Base-by-base conservation (phyloP, 1,284 basidiomycete species). In the Puccinia hordei region DNA sequence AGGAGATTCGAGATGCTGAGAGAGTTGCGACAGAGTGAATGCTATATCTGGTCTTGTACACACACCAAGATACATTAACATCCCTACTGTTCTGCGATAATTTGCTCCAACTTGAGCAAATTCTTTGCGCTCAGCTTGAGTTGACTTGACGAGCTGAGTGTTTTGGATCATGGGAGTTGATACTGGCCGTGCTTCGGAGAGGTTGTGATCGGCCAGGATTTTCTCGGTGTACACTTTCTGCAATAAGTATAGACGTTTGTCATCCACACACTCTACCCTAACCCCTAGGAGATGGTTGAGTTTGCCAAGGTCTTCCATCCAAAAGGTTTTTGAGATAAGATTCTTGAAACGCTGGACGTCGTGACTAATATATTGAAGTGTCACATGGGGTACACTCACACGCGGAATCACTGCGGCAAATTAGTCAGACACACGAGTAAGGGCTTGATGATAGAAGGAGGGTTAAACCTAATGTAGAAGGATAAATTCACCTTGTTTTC, bases 1-100 rank as follows among this genome's bases (percentile, higher is more conserved):
- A 4, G 71, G 71, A 8, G 41, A 49, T 22, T 73, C 30, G 3
- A 73, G 24, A 22, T 73, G 71, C 27, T 73, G 44, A 73, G 71
- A 46, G 2, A 73, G n/a, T 33, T 51, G 46, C 19, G 46, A 38
- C 10, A 53, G 2, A 2, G 49, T 17, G 27, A 46, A 53, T 3
- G 69, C 69, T 5, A 72, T 41, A 72, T 72, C 44, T 3, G 69
- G 71, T 1, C 71, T 2, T 27, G 71, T 73, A 30, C 71, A 73
- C 6, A 73, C 46, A 10, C 2, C 46, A 17, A 73, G 49, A 30
- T 73, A 73, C 41, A 49, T 73, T 19, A 73, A n/a, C 53, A 55
- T 55, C 6, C 71, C 71, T 6, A 73, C n/a, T 2, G 51, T 5
- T 17, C 49, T 4, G 1, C 51, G 4, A 55, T 73, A 73, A 15